Percentiles rank a stretch among this genome's conserved stretches.
These are phyloP conservation scores for Pelargonium nanum DNA, from an alignment of 345 rosid species.

Conservation along the genomic window DNA sequence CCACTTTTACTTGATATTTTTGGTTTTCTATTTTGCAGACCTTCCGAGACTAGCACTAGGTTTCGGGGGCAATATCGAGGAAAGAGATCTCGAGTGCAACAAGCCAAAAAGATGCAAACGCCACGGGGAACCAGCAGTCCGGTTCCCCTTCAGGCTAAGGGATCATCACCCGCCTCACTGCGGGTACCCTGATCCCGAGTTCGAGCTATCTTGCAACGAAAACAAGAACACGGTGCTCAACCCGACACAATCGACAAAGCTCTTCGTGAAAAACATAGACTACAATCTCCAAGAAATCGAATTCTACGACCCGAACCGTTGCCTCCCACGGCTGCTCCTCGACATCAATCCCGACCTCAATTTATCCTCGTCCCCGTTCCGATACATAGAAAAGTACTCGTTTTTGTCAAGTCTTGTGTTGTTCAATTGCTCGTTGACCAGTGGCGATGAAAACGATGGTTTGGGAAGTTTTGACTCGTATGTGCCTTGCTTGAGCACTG, in stretches of 20 bases:
- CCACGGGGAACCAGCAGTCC: neutral
- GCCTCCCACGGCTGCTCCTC: neutral
- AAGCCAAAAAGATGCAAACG: neutral
- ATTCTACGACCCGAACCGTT: neutral
- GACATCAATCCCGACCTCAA: neutral
- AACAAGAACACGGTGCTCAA: neutral
- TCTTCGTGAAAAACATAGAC: neutral
- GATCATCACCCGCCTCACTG: neutral
- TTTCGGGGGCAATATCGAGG: too few species aligned
- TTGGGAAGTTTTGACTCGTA: too few species aligned
- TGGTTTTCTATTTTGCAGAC: too few species aligned
- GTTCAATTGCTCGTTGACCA: neutral
- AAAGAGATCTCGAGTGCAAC: too few species aligned
- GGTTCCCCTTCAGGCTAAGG: neutral
- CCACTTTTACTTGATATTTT: too few species aligned
- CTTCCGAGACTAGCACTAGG: too few species aligned
- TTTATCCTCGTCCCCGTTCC: neutral
- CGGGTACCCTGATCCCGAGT: neutral
- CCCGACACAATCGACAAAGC: neutral
- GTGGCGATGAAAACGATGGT: too few species aligned
- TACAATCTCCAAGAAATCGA: neutral
- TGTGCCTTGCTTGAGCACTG: neutral
- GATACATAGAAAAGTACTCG: too few species aligned
- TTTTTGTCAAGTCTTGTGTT: too few species aligned
- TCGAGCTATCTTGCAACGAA: neutral